Percentiles rank a stretch among this genome's conserved stretches.
These are phyloP conservation scores for Chrysochromulina tobinii DNA, from an alignment of 78 protist species.

Conservation along the genomic window DNA sequence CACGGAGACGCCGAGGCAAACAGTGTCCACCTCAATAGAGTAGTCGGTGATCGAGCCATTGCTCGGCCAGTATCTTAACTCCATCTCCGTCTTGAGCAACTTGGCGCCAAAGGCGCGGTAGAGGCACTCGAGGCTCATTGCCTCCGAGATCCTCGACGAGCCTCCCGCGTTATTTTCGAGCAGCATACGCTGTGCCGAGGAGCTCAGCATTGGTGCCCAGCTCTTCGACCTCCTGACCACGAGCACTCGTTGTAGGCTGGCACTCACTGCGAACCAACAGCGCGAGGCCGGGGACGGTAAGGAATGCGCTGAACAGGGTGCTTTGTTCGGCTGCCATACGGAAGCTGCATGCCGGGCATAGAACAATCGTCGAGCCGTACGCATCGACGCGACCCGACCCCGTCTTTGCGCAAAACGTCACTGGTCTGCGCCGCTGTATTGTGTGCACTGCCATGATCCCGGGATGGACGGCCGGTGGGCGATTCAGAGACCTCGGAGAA, in stretches of 20 bases:
- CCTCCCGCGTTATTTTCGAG: constrained; percentile 37
- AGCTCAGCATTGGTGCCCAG: background rate
- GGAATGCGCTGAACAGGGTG: too few species aligned
- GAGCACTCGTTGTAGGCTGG: background rate
- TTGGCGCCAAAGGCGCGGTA: background rate
- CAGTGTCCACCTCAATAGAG: background rate
- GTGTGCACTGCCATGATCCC: too few species aligned
- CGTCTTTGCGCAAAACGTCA: too few species aligned
- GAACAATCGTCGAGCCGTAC: too few species aligned
- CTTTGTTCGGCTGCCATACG: too few species aligned
- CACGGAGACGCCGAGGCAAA: constrained; percentile 29
- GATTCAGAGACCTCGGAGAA: too few species aligned
- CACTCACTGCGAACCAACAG: too few species aligned
- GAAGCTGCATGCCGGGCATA: too few species aligned
- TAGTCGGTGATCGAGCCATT: constrained; percentile 36
- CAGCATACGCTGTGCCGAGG: background rate
- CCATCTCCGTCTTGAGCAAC: constrained; percentile 24
- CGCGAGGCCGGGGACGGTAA: too few species aligned
- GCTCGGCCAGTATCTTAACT: constrained; percentile 21
- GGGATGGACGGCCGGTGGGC: too few species aligned
- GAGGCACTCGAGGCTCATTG: constrained; percentile 26
- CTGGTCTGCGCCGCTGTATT: too few species aligned
- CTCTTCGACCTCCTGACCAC: background rate
- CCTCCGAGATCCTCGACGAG: constrained; percentile 28
- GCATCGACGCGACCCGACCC: too few species aligned